Evolutionary conservation across 2,329 filamentous ascomycete genomes (phyloP).

Genomic region (Hypomyces perniciosus): DNA sequence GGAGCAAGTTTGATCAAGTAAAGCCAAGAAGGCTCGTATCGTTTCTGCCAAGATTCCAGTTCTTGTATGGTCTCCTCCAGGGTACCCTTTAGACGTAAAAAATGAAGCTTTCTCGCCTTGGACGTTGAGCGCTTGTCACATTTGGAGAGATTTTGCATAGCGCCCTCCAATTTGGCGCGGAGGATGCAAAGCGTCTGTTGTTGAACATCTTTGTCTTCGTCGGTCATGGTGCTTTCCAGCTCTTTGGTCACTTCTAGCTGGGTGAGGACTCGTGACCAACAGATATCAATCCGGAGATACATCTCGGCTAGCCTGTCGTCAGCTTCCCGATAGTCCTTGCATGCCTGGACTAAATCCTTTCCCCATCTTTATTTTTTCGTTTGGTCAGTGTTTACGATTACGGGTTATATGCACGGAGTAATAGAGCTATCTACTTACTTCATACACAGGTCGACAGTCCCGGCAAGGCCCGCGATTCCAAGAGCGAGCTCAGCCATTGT

Average conservation of each 20-base stretch:
- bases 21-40: constrained; percentile 15
- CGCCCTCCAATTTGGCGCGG: constrained; percentile 15
- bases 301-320: constrained; percentile 12
- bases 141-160: constrained; percentile 8
- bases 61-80: constrained; percentile 10
- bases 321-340: constrained; percentile 8
- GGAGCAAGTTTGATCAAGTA: constrained; percentile 12
- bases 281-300: constrained; percentile 16
- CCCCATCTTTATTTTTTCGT: no score
- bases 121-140: constrained; percentile 1
- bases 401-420: no score
- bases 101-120: constrained; percentile 4
- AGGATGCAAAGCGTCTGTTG: constrained; percentile 14
- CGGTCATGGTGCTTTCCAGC: constrained; percentile 14
- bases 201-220: constrained; percentile 16
- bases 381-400: no score
- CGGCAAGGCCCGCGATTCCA: no score
- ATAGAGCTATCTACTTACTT: no score
- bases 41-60: constrained; percentile 13
- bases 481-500: no score
- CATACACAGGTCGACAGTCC: no score
- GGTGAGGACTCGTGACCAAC: constrained; percentile 15
- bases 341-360: constrained; percentile 3
- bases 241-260: constrained; percentile 16
- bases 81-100: constrained; percentile 5